A percentile compares a stretch with the other conserved stretches of the same genome.
Conservation (phyloP, 768 basidiomycete genomes). For the Suillus subaureus region DNA sequence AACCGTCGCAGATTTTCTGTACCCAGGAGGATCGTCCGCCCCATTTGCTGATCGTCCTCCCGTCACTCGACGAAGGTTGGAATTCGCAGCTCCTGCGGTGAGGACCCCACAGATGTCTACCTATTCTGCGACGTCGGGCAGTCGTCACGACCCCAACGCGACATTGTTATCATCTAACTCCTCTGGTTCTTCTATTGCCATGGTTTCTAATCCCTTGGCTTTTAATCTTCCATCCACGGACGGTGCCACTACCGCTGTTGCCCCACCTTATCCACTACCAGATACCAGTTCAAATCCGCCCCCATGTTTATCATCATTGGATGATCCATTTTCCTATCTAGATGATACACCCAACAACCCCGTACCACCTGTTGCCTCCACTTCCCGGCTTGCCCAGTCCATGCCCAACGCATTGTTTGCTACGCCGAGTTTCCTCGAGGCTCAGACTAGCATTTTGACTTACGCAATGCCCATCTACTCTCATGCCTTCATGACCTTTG, state of each 20-base stretch:
- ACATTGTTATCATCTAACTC: background rate
- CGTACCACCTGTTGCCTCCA: constrained; percentile 24
- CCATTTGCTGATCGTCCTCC: constrained; percentile 22
- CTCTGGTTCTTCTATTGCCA: background rate
- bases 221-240: background rate
- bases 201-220: background rate
- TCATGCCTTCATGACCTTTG: constrained; percentile 83
- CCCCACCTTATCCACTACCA: constrained; percentile 8
- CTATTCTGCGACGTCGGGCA: background rate
- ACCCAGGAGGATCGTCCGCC: constrained; percentile 17
- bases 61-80: constrained; percentile 22
- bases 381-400: constrained; percentile 23
- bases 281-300: background rate
- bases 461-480: constrained; percentile 63
- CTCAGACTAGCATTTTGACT: constrained; percentile 42
- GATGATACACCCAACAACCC: constrained; percentile 38
- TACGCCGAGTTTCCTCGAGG: constrained; percentile 35
- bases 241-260: background rate
- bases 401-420: constrained; percentile 38
- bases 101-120: constrained; percentile 4
- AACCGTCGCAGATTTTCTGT: constrained; percentile 53
- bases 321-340: constrained; percentile 66
- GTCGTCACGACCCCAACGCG: background rate
- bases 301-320: constrained; percentile 22
- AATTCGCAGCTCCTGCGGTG: background rate